phyloP scores from a whole-genome alignment of 2,329 filamentous ascomycete genomes.

The Botrytis squamosa region DNA sequence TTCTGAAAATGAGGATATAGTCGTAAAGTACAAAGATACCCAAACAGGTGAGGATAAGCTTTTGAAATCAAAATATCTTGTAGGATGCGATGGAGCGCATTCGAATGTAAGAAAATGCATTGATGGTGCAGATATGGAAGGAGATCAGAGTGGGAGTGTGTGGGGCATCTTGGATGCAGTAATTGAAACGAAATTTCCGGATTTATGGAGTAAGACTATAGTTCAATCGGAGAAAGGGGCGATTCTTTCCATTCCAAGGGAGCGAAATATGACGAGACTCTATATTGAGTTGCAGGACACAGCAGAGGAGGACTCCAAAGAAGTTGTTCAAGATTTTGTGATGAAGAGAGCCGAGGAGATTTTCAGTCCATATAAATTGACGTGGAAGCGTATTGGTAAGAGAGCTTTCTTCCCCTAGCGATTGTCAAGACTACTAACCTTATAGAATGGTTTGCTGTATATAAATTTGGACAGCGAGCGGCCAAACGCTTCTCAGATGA shows the following conservation, averaged over 20 bases:
- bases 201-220: slow-evolving; percentile 58
- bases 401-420: slow-evolving; percentile 49
- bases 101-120: slow-evolving; percentile 51
- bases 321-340: slow-evolving; percentile 62
- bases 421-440: slow-evolving; percentile 49
- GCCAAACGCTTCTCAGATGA: slow-evolving; percentile 53
- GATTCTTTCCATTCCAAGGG: slow-evolving; percentile 61
- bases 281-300: slow-evolving; percentile 59
- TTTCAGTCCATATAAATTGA: slow-evolving; percentile 55
- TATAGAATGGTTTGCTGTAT: slow-evolving; percentile 64
- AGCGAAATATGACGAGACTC: slow-evolving; percentile 58
- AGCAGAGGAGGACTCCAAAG: slow-evolving; percentile 43
- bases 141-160: slow-evolving; percentile 55
- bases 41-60: slow-evolving; percentile 52
- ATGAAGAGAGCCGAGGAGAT: slow-evolving; percentile 65
- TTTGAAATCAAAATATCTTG: slow-evolving; percentile 60
- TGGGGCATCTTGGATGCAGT: slow-evolving; percentile 57
- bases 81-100: slow-evolving; percentile 60
- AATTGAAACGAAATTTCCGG: slow-evolving; percentile 50
- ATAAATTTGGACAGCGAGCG: slow-evolving; percentile 58
- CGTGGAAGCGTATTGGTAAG: slow-evolving; percentile 71
- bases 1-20: slow-evolving; percentile 35
- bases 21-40: slow-evolving; percentile 53
- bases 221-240: slow-evolving; percentile 57
- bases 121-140: slow-evolving; percentile 56